A percentile compares a stretch with the other conserved stretches of the same genome.
These are phyloP conservation scores for Trypethelium eluteriae DNA, from an alignment of 495 filamentous ascomycete species.

Conservation along the genomic window DNA sequence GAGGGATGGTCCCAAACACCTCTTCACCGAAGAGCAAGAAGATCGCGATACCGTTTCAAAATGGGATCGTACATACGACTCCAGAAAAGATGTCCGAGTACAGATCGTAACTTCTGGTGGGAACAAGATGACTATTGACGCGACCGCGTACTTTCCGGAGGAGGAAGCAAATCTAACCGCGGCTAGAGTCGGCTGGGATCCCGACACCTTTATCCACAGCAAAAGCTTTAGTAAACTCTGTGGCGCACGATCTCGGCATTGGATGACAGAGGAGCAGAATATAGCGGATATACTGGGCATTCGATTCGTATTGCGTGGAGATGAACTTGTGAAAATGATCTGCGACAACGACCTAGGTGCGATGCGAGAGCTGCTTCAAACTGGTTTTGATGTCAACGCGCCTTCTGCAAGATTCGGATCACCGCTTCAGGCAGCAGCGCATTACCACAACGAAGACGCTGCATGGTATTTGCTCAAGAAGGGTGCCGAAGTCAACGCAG, in stretches of 20 bases:
- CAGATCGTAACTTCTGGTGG: background rate
- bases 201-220: conserved; percentile 4
- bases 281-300: background rate
- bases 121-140: background rate
- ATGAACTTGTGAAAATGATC: conserved; percentile 1
- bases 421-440: conserved; percentile 1
- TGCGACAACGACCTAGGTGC: background rate
- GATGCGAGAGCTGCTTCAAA: background rate
- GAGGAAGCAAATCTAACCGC: background rate
- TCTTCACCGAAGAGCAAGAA: conserved; percentile 3
- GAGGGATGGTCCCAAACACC: conserved; percentile 2
- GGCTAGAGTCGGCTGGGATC: background rate
- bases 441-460: conserved; percentile 3
- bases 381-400: background rate
- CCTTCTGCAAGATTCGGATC: conserved; percentile 2
- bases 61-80: background rate
- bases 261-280: background rate
- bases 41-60: background rate
- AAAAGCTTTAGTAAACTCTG: conserved; percentile 1
- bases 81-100: background rate
- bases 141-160: background rate
- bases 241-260: background rate
- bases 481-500: background rate
- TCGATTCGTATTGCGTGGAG: conserved; percentile 2
- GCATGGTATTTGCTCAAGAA: conserved; percentile 1